These are phyloP conservation scores for Phanerodontia chrysosporium DNA, from an alignment of 768 basidiomycete species.

Conservation along the genomic window DNA sequence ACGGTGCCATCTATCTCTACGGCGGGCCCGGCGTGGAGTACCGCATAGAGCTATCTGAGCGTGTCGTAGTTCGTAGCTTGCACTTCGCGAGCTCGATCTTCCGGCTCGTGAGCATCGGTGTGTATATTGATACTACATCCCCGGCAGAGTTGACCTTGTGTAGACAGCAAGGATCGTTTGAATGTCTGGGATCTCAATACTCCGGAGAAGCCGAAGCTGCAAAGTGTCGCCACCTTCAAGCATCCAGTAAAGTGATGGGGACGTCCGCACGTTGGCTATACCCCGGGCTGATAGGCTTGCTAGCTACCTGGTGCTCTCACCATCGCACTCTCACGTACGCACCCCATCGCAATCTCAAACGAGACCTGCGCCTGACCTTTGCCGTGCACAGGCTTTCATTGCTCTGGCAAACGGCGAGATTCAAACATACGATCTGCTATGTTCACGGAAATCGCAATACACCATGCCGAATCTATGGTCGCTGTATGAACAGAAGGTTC, in stretches of 20 bases:
- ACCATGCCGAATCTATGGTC: constrained; percentile 75
- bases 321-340: constrained; percentile 70
- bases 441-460: constrained; percentile 62
- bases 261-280: background rate
- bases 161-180: constrained; percentile 50
- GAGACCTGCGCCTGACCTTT: constrained; percentile 8
- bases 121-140: constrained; percentile 11
- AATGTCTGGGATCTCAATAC: constrained; percentile 58
- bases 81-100: constrained; percentile 53
- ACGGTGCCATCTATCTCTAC: constrained; percentile 60
- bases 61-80: constrained; percentile 42
- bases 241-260: constrained; percentile 33
- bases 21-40: constrained; percentile 65
- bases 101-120: constrained; percentile 62
- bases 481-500: constrained; percentile 57
- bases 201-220: constrained; percentile 48
- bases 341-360: background rate
- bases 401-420: constrained; percentile 55
- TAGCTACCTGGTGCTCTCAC: constrained; percentile 56
- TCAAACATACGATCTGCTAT: constrained; percentile 72
- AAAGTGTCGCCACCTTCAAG: constrained; percentile 47
- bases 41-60: constrained; percentile 42
- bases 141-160: background rate
- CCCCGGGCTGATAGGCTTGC: background rate
- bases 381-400: constrained; percentile 38